Evolutionary conservation across 345 rosid genomes (phyloP), one percentile per base, ranked within the genome.

Genomic region (Triadica sebifera): DNA sequence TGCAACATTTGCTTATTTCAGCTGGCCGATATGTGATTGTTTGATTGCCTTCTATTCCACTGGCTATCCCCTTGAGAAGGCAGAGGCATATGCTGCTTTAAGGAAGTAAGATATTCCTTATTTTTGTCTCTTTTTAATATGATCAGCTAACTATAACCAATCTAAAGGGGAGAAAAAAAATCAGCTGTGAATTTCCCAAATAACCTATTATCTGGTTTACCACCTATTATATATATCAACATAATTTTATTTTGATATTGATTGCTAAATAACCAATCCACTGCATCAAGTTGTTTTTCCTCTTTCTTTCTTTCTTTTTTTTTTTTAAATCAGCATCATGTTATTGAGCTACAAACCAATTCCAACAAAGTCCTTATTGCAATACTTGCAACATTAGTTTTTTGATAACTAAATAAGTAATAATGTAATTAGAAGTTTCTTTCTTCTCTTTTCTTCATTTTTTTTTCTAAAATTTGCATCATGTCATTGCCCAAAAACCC

Each of bases 1-100:
- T 72, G 56, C 75, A 57, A 37, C 45, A 61, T 82, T 82, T 83
- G n/a, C 59, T 69, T 81, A 38, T 84, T 89, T 82, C 97, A 95
- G 97, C 70, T 96, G 99, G 99, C 97, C 98, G 37, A 64, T 87
- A 72, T 93, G 98, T 79, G 98, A 96, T 81, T 96, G 99, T 81
- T 86, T 93, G 81, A 91, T 96, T 86, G 99, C 96, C 39, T 96
- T 96, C 81, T 82, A 90, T 82, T 96, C 99, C 70, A 75, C 83
- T 82, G 98, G 98, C 52, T 96, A 93, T 84, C 98, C 98, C 62
- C 96, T 96, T 66, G 92, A 89, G 39, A 95, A 89, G 86, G 90
- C 87, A 3, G 87, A 85, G 82, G 88, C 90, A 61, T 96, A 91
- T 88, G 92, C 96, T 74, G 79, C 89, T 77, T 82, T 96, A 81